A percentile compares a stretch with the other conserved stretches of the same genome.
These are phyloP conservation scores for Amanita brunnescens DNA, from an alignment of 768 basidiomycete genomes.

Conservation along the genomic window DNA sequence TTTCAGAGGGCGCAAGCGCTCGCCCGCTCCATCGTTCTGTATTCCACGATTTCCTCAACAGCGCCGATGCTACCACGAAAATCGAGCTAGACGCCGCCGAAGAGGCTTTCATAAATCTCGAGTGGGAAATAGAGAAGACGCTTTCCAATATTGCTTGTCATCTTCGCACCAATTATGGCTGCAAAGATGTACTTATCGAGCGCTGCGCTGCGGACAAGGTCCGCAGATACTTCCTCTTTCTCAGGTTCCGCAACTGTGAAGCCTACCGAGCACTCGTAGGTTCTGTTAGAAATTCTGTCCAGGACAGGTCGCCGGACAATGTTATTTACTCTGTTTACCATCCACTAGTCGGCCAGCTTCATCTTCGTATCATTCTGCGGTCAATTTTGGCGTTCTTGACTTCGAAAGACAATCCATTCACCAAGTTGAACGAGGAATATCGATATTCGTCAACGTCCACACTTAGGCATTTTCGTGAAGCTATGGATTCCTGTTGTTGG, in stretches of 20 bases:
- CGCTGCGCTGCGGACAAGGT: slow-evolving; percentile 25
- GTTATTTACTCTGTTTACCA: slow-evolving; percentile 20
- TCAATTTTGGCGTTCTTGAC: slow-evolving; percentile 19
- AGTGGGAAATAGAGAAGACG: slow-evolving; percentile 29
- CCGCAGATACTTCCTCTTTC: slow-evolving; percentile 42
- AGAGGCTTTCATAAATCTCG: slow-evolving; percentile 32
- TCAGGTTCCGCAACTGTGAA: slow-evolving; percentile 47
- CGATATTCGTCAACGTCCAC: not conserved
- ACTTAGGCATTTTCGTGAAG: not conserved
- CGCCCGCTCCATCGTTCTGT: slow-evolving; percentile 24
- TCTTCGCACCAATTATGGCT: not conserved
- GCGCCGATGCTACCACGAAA: slow-evolving; percentile 18
- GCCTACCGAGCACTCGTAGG: slow-evolving; percentile 34
- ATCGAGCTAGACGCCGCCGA: slow-evolving; percentile 31
- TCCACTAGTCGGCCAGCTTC: slow-evolving; percentile 21
- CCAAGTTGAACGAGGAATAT: not conserved
- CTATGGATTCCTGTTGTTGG: not conserved
- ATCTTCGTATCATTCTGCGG: slow-evolving; percentile 23
- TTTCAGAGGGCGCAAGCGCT: slow-evolving; percentile 34
- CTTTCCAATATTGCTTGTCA: not conserved
- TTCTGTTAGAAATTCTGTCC: slow-evolving; percentile 15
- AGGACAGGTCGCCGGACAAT: slow-evolving; percentile 14
- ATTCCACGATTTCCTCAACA: slow-evolving; percentile 19
- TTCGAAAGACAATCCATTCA: not conserved
- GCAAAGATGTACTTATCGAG: slow-evolving; percentile 21